Conservation (phyloP, 2,329 filamentous ascomycete species). For the Alternaria burnsii region DNA sequence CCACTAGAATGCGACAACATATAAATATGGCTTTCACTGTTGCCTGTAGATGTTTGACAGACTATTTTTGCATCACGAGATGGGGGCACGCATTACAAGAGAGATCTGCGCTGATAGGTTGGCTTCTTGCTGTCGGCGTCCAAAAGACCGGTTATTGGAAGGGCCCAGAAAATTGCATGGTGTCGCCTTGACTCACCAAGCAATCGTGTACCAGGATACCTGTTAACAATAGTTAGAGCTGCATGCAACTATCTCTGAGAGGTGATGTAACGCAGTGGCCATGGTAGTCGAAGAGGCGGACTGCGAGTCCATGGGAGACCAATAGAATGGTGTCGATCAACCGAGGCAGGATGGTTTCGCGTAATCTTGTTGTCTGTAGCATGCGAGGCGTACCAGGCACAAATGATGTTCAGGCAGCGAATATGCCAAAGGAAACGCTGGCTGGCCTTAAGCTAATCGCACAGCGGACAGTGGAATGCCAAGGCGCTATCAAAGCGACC, state of each 20-base stretch:
- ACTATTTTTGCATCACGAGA: conserved; percentile 41
- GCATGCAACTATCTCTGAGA: conserved; percentile 17
- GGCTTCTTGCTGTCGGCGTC: conserved; percentile 23
- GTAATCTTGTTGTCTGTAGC: conserved; percentile 13
- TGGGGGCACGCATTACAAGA: conserved; percentile 39
- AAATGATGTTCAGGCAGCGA: conserved; percentile 6
- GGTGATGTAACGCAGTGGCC: conserved; percentile 21
- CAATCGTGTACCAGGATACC: conserved; percentile 1
- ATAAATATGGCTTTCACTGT: conserved; percentile 21
- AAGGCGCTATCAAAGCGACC: conserved; percentile 5
- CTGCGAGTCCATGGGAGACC: conserved; percentile 5
- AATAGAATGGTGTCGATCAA: background rate
- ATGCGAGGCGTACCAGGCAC: conserved; percentile 10
- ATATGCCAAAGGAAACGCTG: background rate
- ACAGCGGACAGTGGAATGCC: background rate
- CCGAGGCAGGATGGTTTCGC: conserved; percentile 1
- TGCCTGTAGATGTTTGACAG: conserved; percentile 26
- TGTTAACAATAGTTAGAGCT: conserved; percentile 34
- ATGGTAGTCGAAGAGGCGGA: conserved; percentile 13
- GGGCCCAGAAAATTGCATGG: conserved; percentile 19
- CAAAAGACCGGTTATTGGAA: conserved; percentile 17
- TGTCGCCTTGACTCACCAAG: conserved; percentile 25
- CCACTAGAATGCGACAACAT: conserved; percentile 27
- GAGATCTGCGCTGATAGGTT: conserved; percentile 20
- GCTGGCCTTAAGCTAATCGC: conserved; percentile 4